Base-by-base conservation (phyloP, 306 rosid genomes). In the Gillenia trifoliata region DNA sequence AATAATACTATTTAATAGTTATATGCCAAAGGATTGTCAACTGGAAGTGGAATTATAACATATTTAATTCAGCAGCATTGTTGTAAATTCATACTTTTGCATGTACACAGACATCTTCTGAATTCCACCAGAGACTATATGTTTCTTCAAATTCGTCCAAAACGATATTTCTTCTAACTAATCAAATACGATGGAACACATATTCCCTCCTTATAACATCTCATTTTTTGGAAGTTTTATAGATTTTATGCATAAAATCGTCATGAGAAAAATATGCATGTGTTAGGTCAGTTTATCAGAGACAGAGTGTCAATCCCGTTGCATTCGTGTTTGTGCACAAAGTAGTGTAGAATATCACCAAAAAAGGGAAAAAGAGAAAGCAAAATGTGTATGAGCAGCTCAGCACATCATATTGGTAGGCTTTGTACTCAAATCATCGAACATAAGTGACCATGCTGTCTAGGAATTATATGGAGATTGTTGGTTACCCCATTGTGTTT, bases 401-500 rank as follows among this genome's bases (percentile, higher is more conserved):
- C 13, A 55, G 65, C 11, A 38, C 66, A 71, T 71, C 55, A 71
- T 71, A 57, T 12, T 72, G 57, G 76, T 64, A 71, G 50, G 61
- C 56, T 47, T 2, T 49, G 81, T 38, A 50, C 43, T 64, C 38
- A 70, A 69, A n/a, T 36, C n/a, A 34, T 68, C 34, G 38, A n/a
- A 26, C 70, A 6, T 3, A 54, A 36, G 43, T 13, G 86, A 47
- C 76, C 72, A 76, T 20, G 70, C 20, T 79, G 79, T 79, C 79
- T 41, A 25, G 41, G 28, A 55, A 30, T 1, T n/a, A 11, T n/a
- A 11, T 26, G 66, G 49, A 52, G 31, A 75, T 66, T 74, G 71
- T 61, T 69, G 82, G 73, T 60, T 67, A 52, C 85, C 75, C 54
- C 64, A 64, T 70, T 43, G 30, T 63, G 30, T 63, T 65, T 64